phyloP scores from a whole-genome alignment of 768 basidiomycete genomes.

The Boletus rex-veris region DNA sequence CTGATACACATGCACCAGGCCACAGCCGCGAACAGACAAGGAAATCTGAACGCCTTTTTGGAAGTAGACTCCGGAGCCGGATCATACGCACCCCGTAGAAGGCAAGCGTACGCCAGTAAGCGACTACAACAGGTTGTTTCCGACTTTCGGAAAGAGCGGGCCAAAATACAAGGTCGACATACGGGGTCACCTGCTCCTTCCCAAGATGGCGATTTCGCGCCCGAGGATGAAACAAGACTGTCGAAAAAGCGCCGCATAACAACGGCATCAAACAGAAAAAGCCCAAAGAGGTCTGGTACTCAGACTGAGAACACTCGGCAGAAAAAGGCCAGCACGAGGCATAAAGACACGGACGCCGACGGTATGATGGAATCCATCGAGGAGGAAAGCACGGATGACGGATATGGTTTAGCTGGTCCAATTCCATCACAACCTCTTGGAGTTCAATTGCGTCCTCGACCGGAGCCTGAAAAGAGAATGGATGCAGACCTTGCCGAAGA shows the following conservation, averaged over 20 bases:
- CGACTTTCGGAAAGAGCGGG: conserved; percentile 60
- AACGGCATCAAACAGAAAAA: conserved; percentile 14
- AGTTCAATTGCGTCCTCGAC: conserved; percentile 40
- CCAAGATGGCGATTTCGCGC: conserved; percentile 26
- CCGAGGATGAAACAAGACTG: conserved; percentile 25
- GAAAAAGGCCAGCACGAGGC: not conserved
- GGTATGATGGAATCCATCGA: conserved; percentile 1
- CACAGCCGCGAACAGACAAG: conserved; percentile 70
- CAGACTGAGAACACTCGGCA: conserved; percentile 1
- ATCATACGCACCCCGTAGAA: conserved; percentile 70
- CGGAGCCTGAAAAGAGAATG: conserved; percentile 31
- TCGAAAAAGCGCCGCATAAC: conserved; percentile 33
- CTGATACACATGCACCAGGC: conserved; percentile 36
- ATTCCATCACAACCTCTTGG: conserved; percentile 24
- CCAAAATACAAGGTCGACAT: conserved; percentile 15
- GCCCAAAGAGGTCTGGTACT: not conserved
- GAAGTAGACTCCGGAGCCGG: conserved; percentile 66
- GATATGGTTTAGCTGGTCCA: not conserved
- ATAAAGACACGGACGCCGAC: not conserved
- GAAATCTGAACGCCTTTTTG: conserved; percentile 72
- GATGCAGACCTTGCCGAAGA: conserved; percentile 10
- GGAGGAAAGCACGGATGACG: conserved; percentile 21
- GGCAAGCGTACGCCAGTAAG: conserved; percentile 82
- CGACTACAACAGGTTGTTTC: conserved; percentile 83
- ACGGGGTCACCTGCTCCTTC: conserved; percentile 16